These are phyloP conservation scores for Endocladia muricata DNA, from an alignment of 31 red algal species.

Conservation along the genomic window DNA sequence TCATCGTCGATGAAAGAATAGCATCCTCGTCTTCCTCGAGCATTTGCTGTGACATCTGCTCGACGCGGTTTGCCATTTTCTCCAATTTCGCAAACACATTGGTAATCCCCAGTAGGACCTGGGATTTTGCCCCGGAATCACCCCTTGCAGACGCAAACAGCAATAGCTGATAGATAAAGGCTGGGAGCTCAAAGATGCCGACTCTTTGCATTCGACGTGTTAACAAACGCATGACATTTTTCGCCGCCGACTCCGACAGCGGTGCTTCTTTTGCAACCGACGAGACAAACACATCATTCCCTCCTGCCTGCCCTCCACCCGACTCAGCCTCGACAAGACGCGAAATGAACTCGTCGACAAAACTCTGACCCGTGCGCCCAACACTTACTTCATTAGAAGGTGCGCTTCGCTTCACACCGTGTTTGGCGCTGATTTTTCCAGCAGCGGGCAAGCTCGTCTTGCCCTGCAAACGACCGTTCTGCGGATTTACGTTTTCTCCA, in stretches of 20 bases:
- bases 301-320: not conserved
- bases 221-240: slow-evolving; percentile 16
- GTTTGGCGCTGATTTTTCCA: not conserved
- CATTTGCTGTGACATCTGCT: slow-evolving; percentile 41
- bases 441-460: not conserved
- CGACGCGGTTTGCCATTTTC: slow-evolving; percentile 20
- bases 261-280: slow-evolving; percentile 57
- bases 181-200: slow-evolving; percentile 51
- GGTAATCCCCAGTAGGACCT: slow-evolving; percentile 34
- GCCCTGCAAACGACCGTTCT: not conserved
- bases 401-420: not conserved
- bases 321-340: slow-evolving; percentile 17
- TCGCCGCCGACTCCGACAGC: slow-evolving; percentile 28
- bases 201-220: slow-evolving; percentile 35
- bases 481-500: slow-evolving; percentile 4
- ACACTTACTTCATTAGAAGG: slow-evolving; percentile 14
- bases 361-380: slow-evolving; percentile 51
- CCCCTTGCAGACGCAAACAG: slow-evolving; percentile 50
- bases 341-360: slow-evolving; percentile 69
- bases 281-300: slow-evolving; percentile 53
- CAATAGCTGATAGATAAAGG: slow-evolving; percentile 62
- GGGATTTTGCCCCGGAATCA: slow-evolving; percentile 22
- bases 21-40: slow-evolving; percentile 69
- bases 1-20: slow-evolving; percentile 22
- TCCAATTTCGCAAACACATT: slow-evolving; percentile 38